A percentile compares a stretch with the other conserved stretches of the same genome.
These are phyloP conservation scores for Sporothrix globosa DNA, from an alignment of 2,329 filamentous ascomycete species.

Conservation along the genomic window DNA sequence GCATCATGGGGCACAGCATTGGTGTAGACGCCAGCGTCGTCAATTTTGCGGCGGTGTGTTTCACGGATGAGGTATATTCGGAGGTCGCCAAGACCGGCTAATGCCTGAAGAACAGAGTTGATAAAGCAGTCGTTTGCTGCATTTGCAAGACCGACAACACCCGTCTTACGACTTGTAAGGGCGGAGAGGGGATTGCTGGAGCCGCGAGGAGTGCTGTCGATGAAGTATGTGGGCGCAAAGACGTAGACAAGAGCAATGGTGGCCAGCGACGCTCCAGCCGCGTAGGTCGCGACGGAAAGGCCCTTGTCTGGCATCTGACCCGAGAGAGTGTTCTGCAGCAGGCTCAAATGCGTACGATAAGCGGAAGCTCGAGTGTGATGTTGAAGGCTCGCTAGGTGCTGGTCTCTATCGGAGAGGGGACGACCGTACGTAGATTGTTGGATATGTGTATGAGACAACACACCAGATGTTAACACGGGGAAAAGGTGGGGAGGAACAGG, in stretches of 20 bases:
- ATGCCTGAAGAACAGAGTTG: constrained; percentile 91
- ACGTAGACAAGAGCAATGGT: constrained; percentile 96
- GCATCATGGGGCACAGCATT: constrained; percentile 56
- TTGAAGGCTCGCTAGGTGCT: neutral
- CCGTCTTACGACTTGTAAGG: constrained; percentile 67
- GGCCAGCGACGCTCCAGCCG: constrained; percentile 90
- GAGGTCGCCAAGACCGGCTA: constrained; percentile 87
- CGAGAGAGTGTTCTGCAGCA: constrained; percentile 1
- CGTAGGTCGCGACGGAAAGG: constrained; percentile 85
- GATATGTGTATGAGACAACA: constrained; percentile 14
- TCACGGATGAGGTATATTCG: constrained; percentile 91
- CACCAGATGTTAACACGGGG: constrained; percentile 10
- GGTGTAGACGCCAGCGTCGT: constrained; percentile 75
- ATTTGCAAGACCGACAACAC: constrained; percentile 85
- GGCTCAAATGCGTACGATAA: neutral
- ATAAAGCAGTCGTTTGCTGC: constrained; percentile 96
- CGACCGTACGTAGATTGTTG: neutral
- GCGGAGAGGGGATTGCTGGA: constrained; percentile 38
- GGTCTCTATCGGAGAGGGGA: neutral
- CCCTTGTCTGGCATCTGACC: constrained; percentile 75
- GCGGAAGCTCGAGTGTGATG: neutral
- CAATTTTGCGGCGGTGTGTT: constrained; percentile 79
- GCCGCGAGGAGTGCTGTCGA: constrained; percentile 75
- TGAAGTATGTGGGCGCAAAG: constrained; percentile 94
- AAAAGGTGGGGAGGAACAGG: constrained; percentile 1